A percentile compares a stretch with the other conserved stretches of the same genome.
Evolutionary conservation across 2,329 filamentous ascomycete genomes (phyloP).

Genomic region (Colletotrichum falcatum): DNA sequence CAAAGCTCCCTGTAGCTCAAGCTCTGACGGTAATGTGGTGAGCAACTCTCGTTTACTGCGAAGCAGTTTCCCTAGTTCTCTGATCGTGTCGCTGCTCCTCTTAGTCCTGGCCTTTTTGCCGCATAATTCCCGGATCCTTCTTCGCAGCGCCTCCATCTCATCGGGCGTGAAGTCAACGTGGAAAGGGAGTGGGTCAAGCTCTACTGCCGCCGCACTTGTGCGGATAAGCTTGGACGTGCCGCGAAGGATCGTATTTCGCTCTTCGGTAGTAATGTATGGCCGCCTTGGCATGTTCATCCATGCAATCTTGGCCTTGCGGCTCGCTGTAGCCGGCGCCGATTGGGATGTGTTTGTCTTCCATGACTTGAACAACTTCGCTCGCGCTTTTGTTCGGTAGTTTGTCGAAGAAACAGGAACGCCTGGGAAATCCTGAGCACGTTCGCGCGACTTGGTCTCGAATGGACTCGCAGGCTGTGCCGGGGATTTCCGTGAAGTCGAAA

Average conservation of each 20-base stretch:
- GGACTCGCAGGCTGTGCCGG: neutral
- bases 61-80: constrained; percentile 42
- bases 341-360: constrained; percentile 17
- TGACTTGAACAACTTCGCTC: constrained; percentile 42
- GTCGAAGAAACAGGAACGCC: constrained; percentile 9
- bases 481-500: constrained; percentile 2
- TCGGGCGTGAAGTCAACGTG: constrained; percentile 61
- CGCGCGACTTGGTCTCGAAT: neutral
- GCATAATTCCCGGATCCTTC: constrained; percentile 29
- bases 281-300: constrained; percentile 40
- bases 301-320: constrained; percentile 11
- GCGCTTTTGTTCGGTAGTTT: constrained; percentile 41
- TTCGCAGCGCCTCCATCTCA: constrained; percentile 50
- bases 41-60: constrained; percentile 30
- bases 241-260: constrained; percentile 41
- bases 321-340: neutral
- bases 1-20: constrained; percentile 41
- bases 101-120: constrained; percentile 13
- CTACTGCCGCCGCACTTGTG: constrained; percentile 8
- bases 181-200: constrained; percentile 44
- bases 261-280: constrained; percentile 44
- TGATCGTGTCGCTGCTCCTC: constrained; percentile 21
- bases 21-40: constrained; percentile 26
- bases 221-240: constrained; percentile 40
- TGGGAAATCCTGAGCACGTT: neutral